A percentile compares a stretch with the other conserved stretches of the same genome.
phyloP scores from a whole-genome alignment of 2,329 filamentous ascomycete species.

The Pleoardoris graminearum region DNA sequence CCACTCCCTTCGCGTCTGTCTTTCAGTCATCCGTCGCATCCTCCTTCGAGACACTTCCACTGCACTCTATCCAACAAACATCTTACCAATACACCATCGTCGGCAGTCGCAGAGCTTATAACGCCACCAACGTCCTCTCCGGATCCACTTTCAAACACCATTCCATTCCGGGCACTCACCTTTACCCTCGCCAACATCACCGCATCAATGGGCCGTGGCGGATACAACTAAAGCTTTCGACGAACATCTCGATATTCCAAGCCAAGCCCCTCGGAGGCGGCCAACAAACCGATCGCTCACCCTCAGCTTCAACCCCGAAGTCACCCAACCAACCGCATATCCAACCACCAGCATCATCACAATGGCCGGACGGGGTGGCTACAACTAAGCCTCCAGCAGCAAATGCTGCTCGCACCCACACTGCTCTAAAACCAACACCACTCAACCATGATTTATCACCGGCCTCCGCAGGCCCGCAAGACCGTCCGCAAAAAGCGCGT shows the following conservation, averaged over 20 bases:
- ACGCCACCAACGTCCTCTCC: not conserved
- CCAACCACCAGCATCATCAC: slow-evolving; percentile 1
- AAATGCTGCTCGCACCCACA: slow-evolving; percentile 15
- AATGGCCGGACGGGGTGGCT: slow-evolving; percentile 16
- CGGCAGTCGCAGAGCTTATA: not conserved
- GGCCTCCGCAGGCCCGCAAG: slow-evolving; percentile 17
- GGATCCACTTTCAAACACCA: not conserved
- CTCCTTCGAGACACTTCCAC: slow-evolving; percentile 6
- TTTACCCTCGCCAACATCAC: slow-evolving; percentile 4
- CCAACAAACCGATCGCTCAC: slow-evolving; percentile 1
- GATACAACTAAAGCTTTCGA: slow-evolving; percentile 32
- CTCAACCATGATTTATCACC: slow-evolving; percentile 11
- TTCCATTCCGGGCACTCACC: slow-evolving; percentile 8
- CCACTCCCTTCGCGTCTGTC: slow-evolving; percentile 19
- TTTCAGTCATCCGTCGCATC: slow-evolving; percentile 18
- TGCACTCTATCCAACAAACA: slow-evolving; percentile 1
- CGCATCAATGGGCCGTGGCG: slow-evolving; percentile 39
- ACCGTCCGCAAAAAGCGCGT: slow-evolving; percentile 32
- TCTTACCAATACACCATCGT: slow-evolving; percentile 1
- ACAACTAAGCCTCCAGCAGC: slow-evolving; percentile 25
- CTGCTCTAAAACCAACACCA: slow-evolving; percentile 5
- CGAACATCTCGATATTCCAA: not conserved
- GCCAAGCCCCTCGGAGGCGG: not conserved
- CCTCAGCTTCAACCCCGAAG: slow-evolving; percentile 1
- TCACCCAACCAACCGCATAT: not conserved